Base-by-base conservation (phyloP, 441 rosid genomes). In the Melastoma candidum region DNA sequence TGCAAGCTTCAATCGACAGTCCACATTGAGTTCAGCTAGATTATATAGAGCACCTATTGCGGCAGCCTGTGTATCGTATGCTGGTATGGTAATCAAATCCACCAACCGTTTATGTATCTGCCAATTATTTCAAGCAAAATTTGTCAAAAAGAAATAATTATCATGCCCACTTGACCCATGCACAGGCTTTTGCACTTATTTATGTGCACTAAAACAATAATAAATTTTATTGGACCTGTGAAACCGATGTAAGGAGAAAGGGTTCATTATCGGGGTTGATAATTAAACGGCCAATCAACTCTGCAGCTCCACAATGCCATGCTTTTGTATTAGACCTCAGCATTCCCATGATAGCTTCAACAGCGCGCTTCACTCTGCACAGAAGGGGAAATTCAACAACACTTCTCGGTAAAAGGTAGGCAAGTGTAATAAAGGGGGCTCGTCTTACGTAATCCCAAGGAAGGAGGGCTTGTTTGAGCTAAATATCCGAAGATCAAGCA, bases 301-400 rank as follows among this genome's bases (percentile, higher is more conserved):
- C 97, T 11, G 97, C 95, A 65, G 98, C 95, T 50, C 85, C 97
- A 75, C 98, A 88, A 58, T 85, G 92, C 98, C 98, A 92, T 59
- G 95, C 86, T 66, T 76, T 88, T 49, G 81, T 77, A 0, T 77
- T 57, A 68, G 97, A 92, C 36, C 77, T 74, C n/a, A 92, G 76
- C 72, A 92, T 81, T 48, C 89, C 95, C 63, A 88, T 75, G 67
- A 88, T 80, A 58, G 97, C 86, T 82, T 85, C 77, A 61, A 84
- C 90, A 24, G 95, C 97, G 55, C 84, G 76, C 72, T 85, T 88
- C 65, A 88, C 98, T 7, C 98, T 92, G 78, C 63, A 72, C 44
- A 26, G 0, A 53, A 77, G 43, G 43, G 43, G 9, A 65, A 14
- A 56, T 41, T 71, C 49, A 44, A 63, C 14, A 58, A 62, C 45